Evolutionary conservation across 169 alveolate genomes (phyloP), one percentile per base, ranked within the genome.

Genomic region (Plasmodium relictum): DNA sequence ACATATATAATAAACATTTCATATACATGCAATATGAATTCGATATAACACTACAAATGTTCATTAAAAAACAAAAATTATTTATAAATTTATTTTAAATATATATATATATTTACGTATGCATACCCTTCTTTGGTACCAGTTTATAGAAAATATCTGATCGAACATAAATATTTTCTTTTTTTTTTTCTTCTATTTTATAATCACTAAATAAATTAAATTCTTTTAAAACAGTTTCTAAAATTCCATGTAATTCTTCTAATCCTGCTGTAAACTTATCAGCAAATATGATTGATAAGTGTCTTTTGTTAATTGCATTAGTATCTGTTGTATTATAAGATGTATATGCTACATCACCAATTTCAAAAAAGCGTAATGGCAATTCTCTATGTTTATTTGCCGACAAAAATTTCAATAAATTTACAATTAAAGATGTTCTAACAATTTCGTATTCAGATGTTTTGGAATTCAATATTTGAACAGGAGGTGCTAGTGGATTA

Each of bases 331-430:
- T 88, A 26, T 94, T 88, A 73, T 61, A 54, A 24, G 95, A 96
- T 44, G 94, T 78, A 62, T 94, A 41, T 39, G 96, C 97, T 63
- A 95, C 97, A 92, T 96, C 98, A 18, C 97, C 95, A 48, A 97
- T 94, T 92, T 98, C 99, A 92, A 97, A 98, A 31, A 98, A 88
- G 71, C 95, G 96, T 68, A 96, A 94, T 62, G 99, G 99, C 18
- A 97, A 94, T 73, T 94, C 96, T 61, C 96, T 88, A 42, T 95
- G 96, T 89, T 94, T 96, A 91, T 96, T 96, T 12, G 97, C 95
- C 44, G 95, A 92, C 10, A 98, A 92, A 59, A 98, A 93, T 88
- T 96, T 97, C 24, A 98, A 88, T 54, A 98, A 76, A 56, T 99
- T 98, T 18, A 99, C 99, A 52, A 98, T 93, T 31, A 98, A 95